phyloP scores from a whole-genome alignment of 2,329 filamentous ascomycete genomes.

The Hymenoscyphus fructigenus region DNA sequence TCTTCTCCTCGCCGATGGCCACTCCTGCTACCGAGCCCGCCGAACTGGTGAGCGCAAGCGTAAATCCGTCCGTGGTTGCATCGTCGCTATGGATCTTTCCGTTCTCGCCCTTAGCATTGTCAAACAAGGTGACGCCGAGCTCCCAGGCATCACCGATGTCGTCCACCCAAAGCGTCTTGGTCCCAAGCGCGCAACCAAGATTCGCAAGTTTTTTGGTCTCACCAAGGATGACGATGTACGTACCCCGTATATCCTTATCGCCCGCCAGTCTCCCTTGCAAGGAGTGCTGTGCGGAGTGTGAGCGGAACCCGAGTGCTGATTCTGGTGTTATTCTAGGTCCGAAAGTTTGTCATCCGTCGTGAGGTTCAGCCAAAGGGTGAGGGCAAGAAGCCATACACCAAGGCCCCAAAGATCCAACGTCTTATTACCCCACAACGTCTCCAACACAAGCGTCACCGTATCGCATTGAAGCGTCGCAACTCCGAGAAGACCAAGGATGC shows the following conservation, averaged over 20 bases:
- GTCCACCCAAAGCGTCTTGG: constrained; percentile 99
- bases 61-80: constrained; percentile 98
- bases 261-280: constrained; percentile 53
- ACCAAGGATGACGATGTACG: constrained; percentile 99
- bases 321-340: constrained; percentile 60
- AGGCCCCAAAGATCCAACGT: constrained; percentile 99
- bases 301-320: constrained; percentile 36
- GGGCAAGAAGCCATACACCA: constrained; percentile 98
- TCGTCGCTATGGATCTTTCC: constrained; percentile 92
- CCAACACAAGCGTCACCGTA: constrained; percentile 98
- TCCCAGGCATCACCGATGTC: constrained; percentile 95
- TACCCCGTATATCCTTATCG: constrained; percentile 64
- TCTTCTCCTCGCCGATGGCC: constrained; percentile 91
- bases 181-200: constrained; percentile 99
- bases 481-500: constrained; percentile 98
- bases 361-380: constrained; percentile 96
- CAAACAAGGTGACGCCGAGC: constrained; percentile 94
- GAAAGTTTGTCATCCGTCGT: constrained; percentile 99
- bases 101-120: constrained; percentile 93
- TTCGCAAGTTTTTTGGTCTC: constrained; percentile 99
- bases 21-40: constrained; percentile 99
- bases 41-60: constrained; percentile 98
- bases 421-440: constrained; percentile 99
- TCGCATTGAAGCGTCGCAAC: constrained; percentile 97
- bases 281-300: constrained; percentile 53